Conservation (phyloP, 2,329 filamentous ascomycete species). For the Sphaerulina musiva region DNA sequence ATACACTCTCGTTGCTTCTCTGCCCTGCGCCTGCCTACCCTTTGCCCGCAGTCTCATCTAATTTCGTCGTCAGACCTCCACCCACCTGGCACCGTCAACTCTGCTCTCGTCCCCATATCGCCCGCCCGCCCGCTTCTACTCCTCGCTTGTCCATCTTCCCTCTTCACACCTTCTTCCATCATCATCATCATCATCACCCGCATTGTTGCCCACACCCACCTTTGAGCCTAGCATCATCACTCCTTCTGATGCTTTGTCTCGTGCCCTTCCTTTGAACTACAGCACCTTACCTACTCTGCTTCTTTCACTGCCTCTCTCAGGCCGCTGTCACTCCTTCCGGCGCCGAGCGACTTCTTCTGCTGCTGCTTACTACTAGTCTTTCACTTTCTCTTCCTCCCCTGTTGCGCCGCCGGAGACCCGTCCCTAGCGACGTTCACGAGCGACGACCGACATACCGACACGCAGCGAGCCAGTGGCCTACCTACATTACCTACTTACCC, state of each 20-base stretch:
- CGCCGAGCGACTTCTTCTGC: slow-evolving; percentile 25
- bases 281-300: slow-evolving; percentile 10
- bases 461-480: slow-evolving; percentile 1
- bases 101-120: slow-evolving; percentile 5
- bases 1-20: too few relatives aligned
- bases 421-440: not conserved
- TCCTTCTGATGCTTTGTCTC: slow-evolving; percentile 29
- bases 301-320: slow-evolving; percentile 20
- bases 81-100: slow-evolving; percentile 5
- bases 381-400: slow-evolving; percentile 20
- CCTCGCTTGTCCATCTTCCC: too few relatives aligned
- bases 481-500: not conserved
- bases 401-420: not conserved
- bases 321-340: slow-evolving; percentile 28
- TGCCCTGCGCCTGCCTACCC: not conserved
- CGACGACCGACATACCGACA: slow-evolving; percentile 1
- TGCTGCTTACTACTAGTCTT: slow-evolving; percentile 5
- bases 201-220: slow-evolving; percentile 1
- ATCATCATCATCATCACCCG: not conserved
- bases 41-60: slow-evolving; percentile 6
- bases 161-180: too few relatives aligned
- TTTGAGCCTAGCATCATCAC: slow-evolving; percentile 25
- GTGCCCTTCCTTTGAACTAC: slow-evolving; percentile 22
- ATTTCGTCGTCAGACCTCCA: slow-evolving; percentile 10
- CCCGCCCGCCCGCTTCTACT: too few relatives aligned